Base-by-base conservation (phyloP, 2,329 filamentous ascomycete genomes). In the Fusarium decemcellulare region DNA sequence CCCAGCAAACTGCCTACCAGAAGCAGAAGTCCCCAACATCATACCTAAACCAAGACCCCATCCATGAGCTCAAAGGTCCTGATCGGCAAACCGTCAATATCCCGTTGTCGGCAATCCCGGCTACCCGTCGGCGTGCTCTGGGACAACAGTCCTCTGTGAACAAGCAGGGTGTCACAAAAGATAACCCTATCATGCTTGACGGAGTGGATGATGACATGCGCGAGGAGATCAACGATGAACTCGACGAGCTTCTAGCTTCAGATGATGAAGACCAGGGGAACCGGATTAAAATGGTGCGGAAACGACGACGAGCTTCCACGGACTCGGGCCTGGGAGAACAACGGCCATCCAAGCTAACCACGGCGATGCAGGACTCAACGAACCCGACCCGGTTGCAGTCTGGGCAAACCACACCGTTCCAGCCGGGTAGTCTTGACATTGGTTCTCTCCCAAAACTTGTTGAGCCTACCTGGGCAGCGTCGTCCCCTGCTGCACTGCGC, bases 371-470 rank as follows among this genome's bases (percentile, higher is more conserved):
- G 61, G 52, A 63, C 34, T 30, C 52, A 14, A 63, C 43, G 34
- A 43, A 32, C 32, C 37, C 55, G 27, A 18, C 10, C 27, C 54
- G 15, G 32, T 27, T 27, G n/a, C 46, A 43, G 29, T 5, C 36
- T 46, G 42, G n/a, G 2, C 52, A 43, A 12, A 47, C 61, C 60
- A 81, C 81, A 0, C 74, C 79, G 42, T 97, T 96, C 72, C 77
- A 86, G 2, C 91, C 93, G 0, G 92, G 91, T 2, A 84, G 82
- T 0, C 82, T 97, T 8, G 86, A 93, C 65, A 83, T 88, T 48
- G 81, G 78, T 1, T 86, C 81, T 0, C 82, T 97, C 7, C 89
- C 89, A 0, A 85, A 90, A 59, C 85, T 97, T n/a, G 80, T 72
- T 9, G 72, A 72, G 42, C 78, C 78, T 8, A 71, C 62, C 6